Evolutionary conservation across 352 stramenopile genomes (phyloP).

Genomic region (Phytophthora ohioensis): DNA sequence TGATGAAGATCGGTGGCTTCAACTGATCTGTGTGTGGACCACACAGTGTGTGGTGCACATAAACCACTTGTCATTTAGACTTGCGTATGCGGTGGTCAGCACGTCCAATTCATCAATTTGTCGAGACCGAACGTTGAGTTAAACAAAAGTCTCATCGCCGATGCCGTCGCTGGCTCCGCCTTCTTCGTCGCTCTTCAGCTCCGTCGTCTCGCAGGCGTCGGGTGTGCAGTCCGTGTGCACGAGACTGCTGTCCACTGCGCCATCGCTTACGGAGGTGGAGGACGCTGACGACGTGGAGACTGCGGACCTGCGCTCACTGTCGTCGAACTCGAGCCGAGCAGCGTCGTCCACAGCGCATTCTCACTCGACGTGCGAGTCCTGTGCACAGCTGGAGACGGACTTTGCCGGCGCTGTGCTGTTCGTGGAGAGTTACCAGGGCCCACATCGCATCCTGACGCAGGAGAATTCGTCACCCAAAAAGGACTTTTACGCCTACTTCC

Average conservation of each 20-base stretch:
- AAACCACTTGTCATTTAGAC: not conserved
- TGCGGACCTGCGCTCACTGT: conserved; percentile 42
- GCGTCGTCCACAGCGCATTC: conserved; percentile 33
- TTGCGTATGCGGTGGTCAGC: not conserved
- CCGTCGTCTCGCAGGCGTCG: conserved; percentile 53
- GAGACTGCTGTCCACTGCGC: conserved; percentile 50
- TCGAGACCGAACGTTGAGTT: not conserved
- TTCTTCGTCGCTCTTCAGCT: conserved; percentile 48
- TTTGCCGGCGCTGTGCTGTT: conserved; percentile 82
- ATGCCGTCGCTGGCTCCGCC: conserved; percentile 56
- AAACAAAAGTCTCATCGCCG: not conserved
- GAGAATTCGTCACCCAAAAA: conserved; percentile 79
- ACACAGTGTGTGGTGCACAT: not conserved
- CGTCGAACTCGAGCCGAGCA: conserved; percentile 37
- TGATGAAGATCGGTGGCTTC: not conserved
- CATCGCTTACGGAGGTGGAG: conserved; percentile 31
- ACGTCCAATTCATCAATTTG: not conserved
- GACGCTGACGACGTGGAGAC: conserved; percentile 55
- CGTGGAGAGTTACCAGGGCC: conserved; percentile 82
- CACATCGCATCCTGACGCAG: conserved; percentile 80
- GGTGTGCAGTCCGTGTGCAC: conserved; percentile 51
- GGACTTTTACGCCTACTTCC: conserved; percentile 83
- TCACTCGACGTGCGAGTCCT: conserved; percentile 56
- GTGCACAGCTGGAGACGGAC: conserved; percentile 69
- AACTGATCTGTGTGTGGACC: not conserved